Percentiles rank a stretch among this genome's conserved stretches.
phyloP scores from a whole-genome alignment of 768 basidiomycete species.

The Amanita muscaria region DNA sequence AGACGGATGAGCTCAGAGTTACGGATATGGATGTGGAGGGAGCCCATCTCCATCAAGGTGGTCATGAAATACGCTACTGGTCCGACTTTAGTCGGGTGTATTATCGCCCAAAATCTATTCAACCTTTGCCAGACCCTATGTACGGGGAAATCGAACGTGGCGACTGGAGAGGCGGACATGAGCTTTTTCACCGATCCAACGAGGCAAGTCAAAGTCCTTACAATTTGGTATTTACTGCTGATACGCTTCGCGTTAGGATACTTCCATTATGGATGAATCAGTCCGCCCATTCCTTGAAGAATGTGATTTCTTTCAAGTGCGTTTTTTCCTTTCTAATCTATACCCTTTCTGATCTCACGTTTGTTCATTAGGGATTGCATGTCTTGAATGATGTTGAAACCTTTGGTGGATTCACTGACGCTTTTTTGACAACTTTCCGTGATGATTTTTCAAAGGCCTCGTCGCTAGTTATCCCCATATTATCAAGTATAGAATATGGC shows the following conservation, averaged over 20 bases:
- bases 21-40: conserved; percentile 6
- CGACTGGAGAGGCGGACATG: conserved; percentile 48
- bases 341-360: background rate
- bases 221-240: background rate
- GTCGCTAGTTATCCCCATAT: conserved; percentile 44
- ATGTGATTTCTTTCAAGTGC: conserved; percentile 65
- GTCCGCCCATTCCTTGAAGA: conserved; percentile 66
- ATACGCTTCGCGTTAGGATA: conserved; percentile 32
- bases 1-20: conserved; percentile 5
- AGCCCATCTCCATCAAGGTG: conserved; percentile 8
- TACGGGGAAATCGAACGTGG: conserved; percentile 46
- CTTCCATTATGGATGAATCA: conserved; percentile 59
- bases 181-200: conserved; percentile 44
- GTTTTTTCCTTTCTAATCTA: background rate
- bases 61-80: conserved; percentile 46
- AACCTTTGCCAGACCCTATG: conserved; percentile 49
- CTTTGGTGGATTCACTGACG: conserved; percentile 58
- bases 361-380: conserved; percentile 51
- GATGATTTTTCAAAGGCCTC: conserved; percentile 66
- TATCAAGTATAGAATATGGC: conserved; percentile 36
- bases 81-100: conserved; percentile 60
- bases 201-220: conserved; percentile 29
- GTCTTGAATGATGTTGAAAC: conserved; percentile 49
- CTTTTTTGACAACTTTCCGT: conserved; percentile 50
- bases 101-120: conserved; percentile 57